Percentiles rank a stretch among this genome's conserved stretches.
Evolutionary conservation across 2,329 filamentous ascomycete species (phyloP).

Genomic region (Myriosclerotinia scirpicola): DNA sequence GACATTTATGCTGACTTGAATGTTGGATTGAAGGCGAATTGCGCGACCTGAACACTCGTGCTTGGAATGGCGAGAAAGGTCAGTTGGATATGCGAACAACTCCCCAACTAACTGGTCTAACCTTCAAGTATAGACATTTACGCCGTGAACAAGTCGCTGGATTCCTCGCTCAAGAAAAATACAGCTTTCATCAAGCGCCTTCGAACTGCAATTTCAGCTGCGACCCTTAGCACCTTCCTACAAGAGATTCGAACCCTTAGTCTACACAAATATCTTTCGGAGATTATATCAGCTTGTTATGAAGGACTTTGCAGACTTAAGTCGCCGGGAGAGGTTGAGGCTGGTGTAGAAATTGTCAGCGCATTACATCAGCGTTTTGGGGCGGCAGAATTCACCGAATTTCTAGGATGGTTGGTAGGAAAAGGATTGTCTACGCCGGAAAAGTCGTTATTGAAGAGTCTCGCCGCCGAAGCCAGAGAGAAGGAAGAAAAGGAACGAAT

Average conservation of each 20-base stretch:
- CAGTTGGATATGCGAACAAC: conserved; percentile 33
- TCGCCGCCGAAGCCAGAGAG: conserved; percentile 80
- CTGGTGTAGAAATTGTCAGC: conserved; percentile 88
- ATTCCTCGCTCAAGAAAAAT: conserved; percentile 96
- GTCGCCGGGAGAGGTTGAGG: conserved; percentile 84
- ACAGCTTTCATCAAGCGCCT: conserved; percentile 97
- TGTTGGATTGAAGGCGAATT: conserved; percentile 67
- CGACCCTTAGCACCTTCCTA: conserved; percentile 79
- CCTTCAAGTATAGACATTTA: conserved; percentile 32
- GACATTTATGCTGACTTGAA: conserved; percentile 29
- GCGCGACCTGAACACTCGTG: conserved; percentile 80
- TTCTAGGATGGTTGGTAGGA: conserved; percentile 88
- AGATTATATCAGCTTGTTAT: conserved; percentile 94
- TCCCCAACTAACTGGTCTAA: conserved; percentile 26
- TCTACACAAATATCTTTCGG: conserved; percentile 93
- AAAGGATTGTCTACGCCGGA: conserved; percentile 90
- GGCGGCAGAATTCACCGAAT: conserved; percentile 83
- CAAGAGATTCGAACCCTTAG: conserved; percentile 89
- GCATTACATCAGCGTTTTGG: conserved; percentile 96
- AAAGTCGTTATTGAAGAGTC: conserved; percentile 74
- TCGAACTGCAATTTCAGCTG: conserved; percentile 80
- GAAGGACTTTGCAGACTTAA: conserved; percentile 93
- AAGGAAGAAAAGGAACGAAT: conserved; percentile 95
- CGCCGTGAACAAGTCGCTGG: conserved; percentile 71
- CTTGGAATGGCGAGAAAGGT: conserved; percentile 91